Percentiles rank a stretch among this genome's conserved stretches.
phyloP scores from a whole-genome alignment of 2,329 filamentous ascomycete genomes.

The Monosporascus sp. region DNA sequence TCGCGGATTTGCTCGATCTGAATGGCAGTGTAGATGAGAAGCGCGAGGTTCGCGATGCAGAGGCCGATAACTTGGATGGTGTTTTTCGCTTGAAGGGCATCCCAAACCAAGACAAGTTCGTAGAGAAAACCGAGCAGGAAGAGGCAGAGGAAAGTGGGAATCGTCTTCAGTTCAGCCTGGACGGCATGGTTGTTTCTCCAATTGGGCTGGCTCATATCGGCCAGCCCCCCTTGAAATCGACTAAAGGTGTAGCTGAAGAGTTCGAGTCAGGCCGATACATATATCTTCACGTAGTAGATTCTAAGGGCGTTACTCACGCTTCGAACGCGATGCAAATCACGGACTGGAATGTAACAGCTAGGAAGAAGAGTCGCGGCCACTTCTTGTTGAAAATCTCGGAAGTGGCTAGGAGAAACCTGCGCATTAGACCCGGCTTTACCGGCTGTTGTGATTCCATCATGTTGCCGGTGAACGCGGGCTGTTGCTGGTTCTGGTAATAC shows the following conservation, averaged over 20 bases:
- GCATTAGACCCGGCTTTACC: constrained; percentile 24
- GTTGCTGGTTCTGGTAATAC: constrained; percentile 6
- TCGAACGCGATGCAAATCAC: constrained; percentile 77
- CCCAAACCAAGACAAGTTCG: constrained; percentile 82
- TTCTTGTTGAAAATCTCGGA: constrained; percentile 76
- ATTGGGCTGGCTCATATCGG: constrained; percentile 26
- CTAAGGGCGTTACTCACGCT: constrained; percentile 54
- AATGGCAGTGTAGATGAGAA: constrained; percentile 88
- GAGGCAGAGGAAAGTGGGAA: constrained; percentile 90
- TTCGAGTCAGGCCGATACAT: constrained; percentile 1
- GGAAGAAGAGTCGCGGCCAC: constrained; percentile 86
- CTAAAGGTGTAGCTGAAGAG: constrained; percentile 75
- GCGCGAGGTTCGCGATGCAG: constrained; percentile 84
- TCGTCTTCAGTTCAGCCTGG: constrained; percentile 58
- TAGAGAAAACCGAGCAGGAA: constrained; percentile 98
- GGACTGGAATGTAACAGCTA: constrained; percentile 69
- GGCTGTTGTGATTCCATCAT: constrained; percentile 25
- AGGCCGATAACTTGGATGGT: constrained; percentile 97
- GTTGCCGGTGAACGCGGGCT: constrained; percentile 19
- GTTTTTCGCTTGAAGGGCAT: constrained; percentile 90
- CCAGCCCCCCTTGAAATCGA: constrained; percentile 66
- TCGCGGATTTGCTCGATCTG: constrained; percentile 86
- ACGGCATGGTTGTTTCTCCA: constrained; percentile 32
- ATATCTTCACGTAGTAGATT: too few species aligned
- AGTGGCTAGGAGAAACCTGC: constrained; percentile 23